A percentile compares a stretch with the other conserved stretches of the same genome.
These are phyloP conservation scores for Micractinium sp. DNA, from an alignment of 139 green algal species.

Conservation along the genomic window DNA sequence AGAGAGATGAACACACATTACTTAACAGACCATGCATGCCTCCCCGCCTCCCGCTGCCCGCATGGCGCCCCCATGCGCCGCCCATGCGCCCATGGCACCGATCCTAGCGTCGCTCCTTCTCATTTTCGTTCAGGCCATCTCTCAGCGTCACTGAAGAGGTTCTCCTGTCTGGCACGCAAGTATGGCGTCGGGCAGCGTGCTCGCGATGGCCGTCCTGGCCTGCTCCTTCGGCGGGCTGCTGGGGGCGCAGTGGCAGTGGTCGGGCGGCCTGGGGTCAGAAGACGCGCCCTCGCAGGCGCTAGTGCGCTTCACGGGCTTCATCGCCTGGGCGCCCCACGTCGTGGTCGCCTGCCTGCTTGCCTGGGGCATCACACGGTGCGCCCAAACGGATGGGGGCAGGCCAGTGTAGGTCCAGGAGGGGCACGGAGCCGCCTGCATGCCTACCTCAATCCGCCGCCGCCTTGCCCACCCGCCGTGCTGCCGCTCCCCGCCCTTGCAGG, in stretches of 20 bases:
- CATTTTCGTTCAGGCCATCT: too few relatives aligned
- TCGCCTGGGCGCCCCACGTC: background rate
- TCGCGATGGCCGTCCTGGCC: background rate
- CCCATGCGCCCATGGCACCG: too few relatives aligned
- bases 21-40: too few relatives aligned
- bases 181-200: background rate
- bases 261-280: background rate
- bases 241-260: background rate
- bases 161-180: too few relatives aligned
- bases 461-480: background rate
- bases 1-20: too few relatives aligned
- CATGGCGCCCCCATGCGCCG: too few relatives aligned
- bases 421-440: background rate
- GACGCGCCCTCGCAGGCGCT: background rate
- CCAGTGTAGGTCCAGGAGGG: background rate
- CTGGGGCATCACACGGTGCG: background rate
- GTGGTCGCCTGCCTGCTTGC: background rate
- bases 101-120: too few relatives aligned
- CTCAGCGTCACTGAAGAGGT: too few relatives aligned
- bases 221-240: background rate
- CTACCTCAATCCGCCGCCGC: background rate
- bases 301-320: background rate
- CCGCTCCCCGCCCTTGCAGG: background rate
- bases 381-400: background rate
- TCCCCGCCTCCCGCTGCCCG: too few relatives aligned